Conservation (phyloP, 1,284 basidiomycete species). For the Moniliella sp. region DNA sequence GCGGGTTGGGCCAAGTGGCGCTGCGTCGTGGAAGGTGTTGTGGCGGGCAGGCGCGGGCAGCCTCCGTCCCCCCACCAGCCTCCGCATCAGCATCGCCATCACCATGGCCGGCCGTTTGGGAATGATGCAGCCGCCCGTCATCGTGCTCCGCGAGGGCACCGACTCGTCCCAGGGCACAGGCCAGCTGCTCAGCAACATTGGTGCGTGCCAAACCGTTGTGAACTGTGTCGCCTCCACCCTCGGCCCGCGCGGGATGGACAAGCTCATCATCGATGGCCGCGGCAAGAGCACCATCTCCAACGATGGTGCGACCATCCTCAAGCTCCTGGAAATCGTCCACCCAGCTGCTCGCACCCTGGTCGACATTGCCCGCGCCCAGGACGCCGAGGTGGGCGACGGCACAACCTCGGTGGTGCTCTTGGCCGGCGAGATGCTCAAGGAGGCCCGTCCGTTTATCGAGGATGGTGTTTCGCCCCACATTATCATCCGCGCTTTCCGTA, state of each 20-base stretch:
- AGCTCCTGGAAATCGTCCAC: conserved; percentile 87
- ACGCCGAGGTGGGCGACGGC: conserved; percentile 93
- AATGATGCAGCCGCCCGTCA: conserved; percentile 21
- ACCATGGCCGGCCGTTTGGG: conserved; percentile 6
- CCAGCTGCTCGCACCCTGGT: conserved; percentile 87
- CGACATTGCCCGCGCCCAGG: conserved; percentile 89
- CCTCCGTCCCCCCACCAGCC: too few species aligned
- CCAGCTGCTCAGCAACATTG: conserved; percentile 85
- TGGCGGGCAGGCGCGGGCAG: too few species aligned
- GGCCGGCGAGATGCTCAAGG: conserved; percentile 82
- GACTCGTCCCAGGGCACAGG: conserved; percentile 89
- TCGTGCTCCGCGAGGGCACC: conserved; percentile 48
- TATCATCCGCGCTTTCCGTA: conserved; percentile 85
- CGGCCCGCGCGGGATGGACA: conserved; percentile 97
- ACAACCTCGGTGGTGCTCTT: conserved; percentile 86
- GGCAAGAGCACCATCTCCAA: conserved; percentile 93
- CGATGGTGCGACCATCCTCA: conserved; percentile 91
- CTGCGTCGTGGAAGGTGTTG: too few species aligned
- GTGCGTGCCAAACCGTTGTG: conserved; percentile 25
- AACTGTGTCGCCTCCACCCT: conserved; percentile 53
- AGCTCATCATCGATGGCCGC: conserved; percentile 48
- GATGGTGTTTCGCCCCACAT: conserved; percentile 93
- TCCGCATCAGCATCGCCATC: conserved; percentile 1
- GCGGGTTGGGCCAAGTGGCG: too few species aligned
- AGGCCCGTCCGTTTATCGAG: conserved; percentile 73